Conservation (phyloP, 108 stramenopile species). For the Nannochloropsis granulata region DNA sequence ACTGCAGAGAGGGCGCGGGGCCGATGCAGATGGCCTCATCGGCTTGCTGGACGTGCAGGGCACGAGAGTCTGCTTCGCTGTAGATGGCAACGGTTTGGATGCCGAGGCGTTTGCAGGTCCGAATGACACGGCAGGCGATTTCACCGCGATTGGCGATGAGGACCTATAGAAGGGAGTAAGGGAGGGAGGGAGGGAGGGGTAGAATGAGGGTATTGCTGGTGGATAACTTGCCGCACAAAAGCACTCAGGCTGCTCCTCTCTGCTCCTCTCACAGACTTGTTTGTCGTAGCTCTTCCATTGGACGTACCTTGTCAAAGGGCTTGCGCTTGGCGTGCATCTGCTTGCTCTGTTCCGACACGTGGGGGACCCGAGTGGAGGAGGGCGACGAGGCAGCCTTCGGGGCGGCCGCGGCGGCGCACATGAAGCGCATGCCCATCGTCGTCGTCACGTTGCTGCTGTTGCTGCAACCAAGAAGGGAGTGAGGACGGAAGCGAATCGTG, state of each 20-base stretch:
- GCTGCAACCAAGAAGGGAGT: too few species aligned
- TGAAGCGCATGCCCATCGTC: too few species aligned
- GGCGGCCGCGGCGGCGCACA: too few species aligned
- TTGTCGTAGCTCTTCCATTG: neutral
- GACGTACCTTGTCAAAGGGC: neutral
- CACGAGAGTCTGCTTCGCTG: conserved; percentile 55
- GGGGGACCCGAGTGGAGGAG: neutral
- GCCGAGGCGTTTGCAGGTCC: conserved; percentile 53
- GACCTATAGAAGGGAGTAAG: conserved; percentile 6
- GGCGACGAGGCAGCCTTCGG: neutral
- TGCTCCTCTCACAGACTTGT: neutral
- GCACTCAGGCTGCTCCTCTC: neutral
- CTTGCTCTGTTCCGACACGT: neutral
- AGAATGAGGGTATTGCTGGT: too few species aligned
- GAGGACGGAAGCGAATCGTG: neutral
- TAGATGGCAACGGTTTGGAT: conserved; percentile 83
- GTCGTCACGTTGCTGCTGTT: too few species aligned
- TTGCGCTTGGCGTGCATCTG: neutral
- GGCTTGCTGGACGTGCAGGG: conserved; percentile 40
- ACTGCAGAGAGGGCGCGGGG: conserved; percentile 48
- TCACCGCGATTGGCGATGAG: conserved; percentile 49
- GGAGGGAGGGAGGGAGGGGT: too few species aligned
- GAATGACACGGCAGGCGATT: conserved; percentile 57
- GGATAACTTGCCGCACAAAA: neutral
- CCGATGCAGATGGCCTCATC: conserved; percentile 52